Conservation (phyloP, 176 grass and related monocot species). For the Carex littledalei region DNA sequence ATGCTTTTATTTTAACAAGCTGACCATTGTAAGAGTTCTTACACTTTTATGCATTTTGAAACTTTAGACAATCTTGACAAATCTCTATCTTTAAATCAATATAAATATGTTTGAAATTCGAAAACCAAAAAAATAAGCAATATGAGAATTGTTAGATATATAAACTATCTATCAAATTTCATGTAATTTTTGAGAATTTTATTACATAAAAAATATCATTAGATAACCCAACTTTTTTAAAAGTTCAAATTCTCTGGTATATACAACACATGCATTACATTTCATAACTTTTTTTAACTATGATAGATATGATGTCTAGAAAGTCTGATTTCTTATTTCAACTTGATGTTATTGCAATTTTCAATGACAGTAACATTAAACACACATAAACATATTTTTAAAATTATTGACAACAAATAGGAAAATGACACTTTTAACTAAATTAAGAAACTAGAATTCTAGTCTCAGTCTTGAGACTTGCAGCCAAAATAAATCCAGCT, state of each 20-base stretch:
- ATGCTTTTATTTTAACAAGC: neutral
- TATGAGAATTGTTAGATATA: neutral
- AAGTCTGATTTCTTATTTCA: too few species aligned
- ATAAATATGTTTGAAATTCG: too few species aligned
- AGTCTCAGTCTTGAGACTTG: neutral
- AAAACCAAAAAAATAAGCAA: neutral
- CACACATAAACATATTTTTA: neutral
- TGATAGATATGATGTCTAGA: too few species aligned
- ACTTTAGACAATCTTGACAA: neutral
- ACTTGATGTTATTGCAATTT: neutral
- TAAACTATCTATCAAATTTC: neutral
- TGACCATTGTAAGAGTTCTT: neutral
- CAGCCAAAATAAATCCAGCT: neutral
- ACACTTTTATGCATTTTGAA: neutral
- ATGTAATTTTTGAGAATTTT: neutral
- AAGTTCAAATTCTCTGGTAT: neutral
- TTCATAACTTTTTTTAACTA: neutral
- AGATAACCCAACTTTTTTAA: neutral
- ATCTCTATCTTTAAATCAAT: neutral
- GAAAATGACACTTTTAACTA: conserved; percentile 3
- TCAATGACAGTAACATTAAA: neutral
- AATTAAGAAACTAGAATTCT: neutral
- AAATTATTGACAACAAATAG: neutral
- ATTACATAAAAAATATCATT: neutral
- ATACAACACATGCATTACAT: neutral